These are phyloP conservation scores for Pestalotiopsis sp. DNA, from an alignment of 2,329 filamentous ascomycete species.

Conservation along the genomic window DNA sequence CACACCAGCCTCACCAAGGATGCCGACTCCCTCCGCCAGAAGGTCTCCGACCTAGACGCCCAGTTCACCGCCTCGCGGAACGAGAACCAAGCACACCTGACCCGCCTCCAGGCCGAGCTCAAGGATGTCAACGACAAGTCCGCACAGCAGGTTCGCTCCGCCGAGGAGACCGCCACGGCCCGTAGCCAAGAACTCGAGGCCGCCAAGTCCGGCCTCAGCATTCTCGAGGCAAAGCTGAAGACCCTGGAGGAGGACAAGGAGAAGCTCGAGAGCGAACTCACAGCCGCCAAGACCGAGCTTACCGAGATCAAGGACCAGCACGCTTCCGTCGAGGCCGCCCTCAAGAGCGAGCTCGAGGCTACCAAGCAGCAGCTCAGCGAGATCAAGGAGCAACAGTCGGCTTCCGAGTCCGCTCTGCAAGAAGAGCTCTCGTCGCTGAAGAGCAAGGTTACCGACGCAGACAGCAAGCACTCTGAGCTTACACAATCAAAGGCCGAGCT, in stretches of 20 bases:
- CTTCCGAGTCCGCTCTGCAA: not conserved
- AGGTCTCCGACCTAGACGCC: conserved; percentile 38
- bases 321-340: conserved; percentile 30
- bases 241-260: conserved; percentile 36
- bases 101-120: conserved; percentile 38
- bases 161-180: conserved; percentile 19
- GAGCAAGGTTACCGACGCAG: conserved; percentile 8
- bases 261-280: conserved; percentile 36
- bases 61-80: conserved; percentile 32
- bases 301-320: conserved; percentile 36
- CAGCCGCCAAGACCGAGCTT: conserved; percentile 36
- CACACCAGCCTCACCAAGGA: conserved; percentile 36
- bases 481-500: not conserved
- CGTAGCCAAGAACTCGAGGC: conserved; percentile 22
- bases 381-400: not conserved
- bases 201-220: conserved; percentile 17
- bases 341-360: conserved; percentile 24
- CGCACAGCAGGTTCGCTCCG: not conserved
- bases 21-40: conserved; percentile 40
- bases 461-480: conserved; percentile 7
- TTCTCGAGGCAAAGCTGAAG: conserved; percentile 28
- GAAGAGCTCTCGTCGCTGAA: conserved; percentile 1
- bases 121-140: conserved; percentile 10
- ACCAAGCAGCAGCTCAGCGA: conserved; percentile 18
- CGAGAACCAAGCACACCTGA: conserved; percentile 35